These are phyloP conservation scores for Schrenkiella parvula DNA, from an alignment of 345 rosid genomes.

Conservation along the genomic window DNA sequence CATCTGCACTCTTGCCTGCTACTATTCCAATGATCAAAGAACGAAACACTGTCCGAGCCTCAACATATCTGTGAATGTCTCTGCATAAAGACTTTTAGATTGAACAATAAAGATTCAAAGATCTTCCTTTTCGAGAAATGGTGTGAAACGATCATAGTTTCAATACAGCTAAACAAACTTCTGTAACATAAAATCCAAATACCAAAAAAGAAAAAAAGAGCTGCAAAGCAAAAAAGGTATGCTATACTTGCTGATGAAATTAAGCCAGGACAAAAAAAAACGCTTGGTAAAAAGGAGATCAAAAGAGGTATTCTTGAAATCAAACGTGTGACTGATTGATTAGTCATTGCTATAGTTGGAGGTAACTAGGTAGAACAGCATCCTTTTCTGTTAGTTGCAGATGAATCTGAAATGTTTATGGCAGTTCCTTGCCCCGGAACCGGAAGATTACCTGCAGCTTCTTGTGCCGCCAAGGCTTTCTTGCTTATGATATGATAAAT, in stretches of 20 bases:
- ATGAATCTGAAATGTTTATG: constrained; percentile 50
- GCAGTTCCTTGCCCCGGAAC: constrained; percentile 63
- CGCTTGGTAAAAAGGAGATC: background rate
- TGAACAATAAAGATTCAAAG: background rate
- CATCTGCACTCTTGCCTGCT: background rate
- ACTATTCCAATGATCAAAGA: background rate
- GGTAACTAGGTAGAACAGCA: constrained; percentile 52
- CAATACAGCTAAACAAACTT: constrained; percentile 9
- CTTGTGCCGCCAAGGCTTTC: constrained; percentile 65
- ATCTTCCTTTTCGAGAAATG: background rate
- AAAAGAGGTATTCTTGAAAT: background rate
- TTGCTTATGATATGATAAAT: constrained; percentile 65
- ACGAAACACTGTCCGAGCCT: background rate
- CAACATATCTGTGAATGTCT: background rate
- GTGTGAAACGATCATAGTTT: constrained; percentile 13
- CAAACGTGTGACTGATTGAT: constrained; percentile 7
- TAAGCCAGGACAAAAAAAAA: background rate
- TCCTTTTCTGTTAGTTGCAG: constrained; percentile 42
- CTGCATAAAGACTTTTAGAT: background rate
- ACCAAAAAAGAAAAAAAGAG: background rate
- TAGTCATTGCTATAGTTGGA: constrained; percentile 7
- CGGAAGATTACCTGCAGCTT: constrained; percentile 43
- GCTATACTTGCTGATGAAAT: constrained; percentile 22
- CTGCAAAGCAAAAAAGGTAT: background rate
- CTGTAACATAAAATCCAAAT: background rate